Percentiles rank a stretch among this genome's conserved stretches.
Conservation (phyloP, 163 green algal species). For the Chlamydomonas reinhardtii region DNA sequence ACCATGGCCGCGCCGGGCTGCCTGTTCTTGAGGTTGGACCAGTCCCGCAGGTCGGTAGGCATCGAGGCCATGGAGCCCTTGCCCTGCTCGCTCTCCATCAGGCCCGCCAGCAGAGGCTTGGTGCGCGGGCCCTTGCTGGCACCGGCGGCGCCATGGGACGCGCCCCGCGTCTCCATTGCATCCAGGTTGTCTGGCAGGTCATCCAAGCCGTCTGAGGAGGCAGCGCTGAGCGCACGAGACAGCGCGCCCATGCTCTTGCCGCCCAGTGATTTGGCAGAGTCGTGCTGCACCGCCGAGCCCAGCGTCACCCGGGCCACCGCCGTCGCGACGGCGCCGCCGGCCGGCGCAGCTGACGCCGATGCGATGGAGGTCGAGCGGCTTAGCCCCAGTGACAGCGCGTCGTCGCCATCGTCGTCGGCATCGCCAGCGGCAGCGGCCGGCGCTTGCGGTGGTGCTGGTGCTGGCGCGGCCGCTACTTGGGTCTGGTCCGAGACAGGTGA, state of each 20-base stretch:
- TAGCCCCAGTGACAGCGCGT: background rate
- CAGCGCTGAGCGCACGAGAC: background rate
- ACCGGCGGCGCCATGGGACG: background rate
- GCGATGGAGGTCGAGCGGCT: background rate
- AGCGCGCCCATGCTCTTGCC: background rate
- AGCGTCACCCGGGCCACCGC: background rate
- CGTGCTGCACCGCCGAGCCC: background rate
- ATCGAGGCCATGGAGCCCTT: conserved; percentile 9
- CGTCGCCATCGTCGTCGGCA: background rate
- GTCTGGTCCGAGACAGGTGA: background rate
- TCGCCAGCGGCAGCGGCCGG: background rate
- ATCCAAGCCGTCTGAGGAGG: background rate
- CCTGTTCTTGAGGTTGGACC: conserved; percentile 13
- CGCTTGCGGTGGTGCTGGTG: background rate
- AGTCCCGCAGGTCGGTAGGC: conserved; percentile 7
- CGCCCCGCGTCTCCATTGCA: background rate
- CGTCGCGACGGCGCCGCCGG: background rate
- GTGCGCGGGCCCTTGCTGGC: background rate
- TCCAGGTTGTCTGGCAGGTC: conserved; percentile 27
- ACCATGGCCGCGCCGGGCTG: background rate
- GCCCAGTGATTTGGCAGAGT: background rate
- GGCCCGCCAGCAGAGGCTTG: background rate
- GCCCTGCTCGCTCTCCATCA: background rate
- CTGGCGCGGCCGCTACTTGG: background rate
- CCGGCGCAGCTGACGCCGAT: too few species aligned